Conservation (phyloP, 805 yeast genomes). For the Wickerhamiella qilinensis region DNA sequence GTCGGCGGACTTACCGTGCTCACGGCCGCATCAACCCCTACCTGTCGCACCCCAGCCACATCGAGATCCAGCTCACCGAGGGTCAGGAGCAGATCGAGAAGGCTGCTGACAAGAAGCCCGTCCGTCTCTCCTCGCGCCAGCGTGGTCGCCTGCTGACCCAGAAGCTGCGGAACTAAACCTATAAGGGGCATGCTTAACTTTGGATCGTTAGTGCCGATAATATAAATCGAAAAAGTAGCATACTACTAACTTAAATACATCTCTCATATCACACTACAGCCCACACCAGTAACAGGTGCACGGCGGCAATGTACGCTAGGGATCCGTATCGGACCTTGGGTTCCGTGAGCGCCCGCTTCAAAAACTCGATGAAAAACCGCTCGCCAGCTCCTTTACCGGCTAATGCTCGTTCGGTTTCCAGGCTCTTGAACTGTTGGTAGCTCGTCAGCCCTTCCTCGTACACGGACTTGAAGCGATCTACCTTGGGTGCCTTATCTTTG, state of each 20-base stretch:
- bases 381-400: constrained; percentile 65
- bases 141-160: constrained; percentile 79
- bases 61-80: constrained; percentile 93
- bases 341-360: constrained; percentile 61
- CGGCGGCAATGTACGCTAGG: constrained; percentile 52
- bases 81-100: constrained; percentile 85
- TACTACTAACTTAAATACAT: background rate
- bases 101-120: constrained; percentile 54
- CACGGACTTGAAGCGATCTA: constrained; percentile 27
- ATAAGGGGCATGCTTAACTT: background rate
- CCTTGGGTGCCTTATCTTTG: constrained; percentile 36
- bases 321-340: constrained; percentile 58
- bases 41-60: constrained; percentile 98
- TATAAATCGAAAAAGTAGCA: background rate
- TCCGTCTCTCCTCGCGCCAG: constrained; percentile 79
- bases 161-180: constrained; percentile 26
- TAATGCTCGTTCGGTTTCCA: constrained; percentile 60
- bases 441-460: constrained; percentile 75
- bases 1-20: constrained; percentile 99
- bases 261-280: background rate
- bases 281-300: constrained; percentile 45
- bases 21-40: constrained; percentile 99
- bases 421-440: constrained; percentile 60
- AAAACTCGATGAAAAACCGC: constrained; percentile 35
- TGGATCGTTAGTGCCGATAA: background rate